Conservation (phyloP, 768 basidiomycete genomes). For the Naganishia onofrii region DNA sequence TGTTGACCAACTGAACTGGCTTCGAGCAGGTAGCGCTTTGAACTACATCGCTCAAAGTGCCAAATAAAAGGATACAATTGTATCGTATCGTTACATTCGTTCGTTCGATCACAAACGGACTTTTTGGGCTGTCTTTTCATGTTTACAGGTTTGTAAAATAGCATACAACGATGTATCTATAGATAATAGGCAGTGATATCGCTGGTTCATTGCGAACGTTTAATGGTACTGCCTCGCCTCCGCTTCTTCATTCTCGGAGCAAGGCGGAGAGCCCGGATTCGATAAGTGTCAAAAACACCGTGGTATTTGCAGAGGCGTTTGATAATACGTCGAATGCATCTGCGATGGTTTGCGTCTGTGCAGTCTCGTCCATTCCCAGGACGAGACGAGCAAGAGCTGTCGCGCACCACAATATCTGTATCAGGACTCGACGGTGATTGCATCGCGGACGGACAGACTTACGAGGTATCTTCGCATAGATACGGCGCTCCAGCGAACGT, state of each 20-base stretch:
- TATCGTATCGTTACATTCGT: neutral
- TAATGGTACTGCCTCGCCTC: too few relatives aligned
- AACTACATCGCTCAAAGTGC: conserved; percentile 64
- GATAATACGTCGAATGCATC: neutral
- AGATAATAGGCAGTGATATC: neutral
- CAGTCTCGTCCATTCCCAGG: neutral
- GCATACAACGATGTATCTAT: conserved; percentile 21
- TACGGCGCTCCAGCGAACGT: neutral
- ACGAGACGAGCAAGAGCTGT: conserved; percentile 5
- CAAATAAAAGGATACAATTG: neutral
- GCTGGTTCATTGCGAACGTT: neutral
- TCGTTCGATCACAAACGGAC: neutral
- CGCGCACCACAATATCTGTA: neutral
- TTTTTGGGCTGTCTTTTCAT: conserved; percentile 6
- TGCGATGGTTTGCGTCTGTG: neutral
- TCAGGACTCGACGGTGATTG: neutral
- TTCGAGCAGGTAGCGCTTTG: conserved; percentile 80
- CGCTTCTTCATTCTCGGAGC: neutral
- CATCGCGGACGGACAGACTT: neutral
- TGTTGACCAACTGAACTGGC: conserved; percentile 83
- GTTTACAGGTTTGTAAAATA: conserved; percentile 15
- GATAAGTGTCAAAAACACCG: neutral
- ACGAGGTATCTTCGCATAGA: conserved; percentile 8
- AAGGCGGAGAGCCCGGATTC: neutral
- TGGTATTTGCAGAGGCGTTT: neutral